Evolutionary conservation across 2,329 filamentous ascomycete species (phyloP), one percentile per base, ranked within the genome.

Genomic region (Thelonectria blattea): DNA sequence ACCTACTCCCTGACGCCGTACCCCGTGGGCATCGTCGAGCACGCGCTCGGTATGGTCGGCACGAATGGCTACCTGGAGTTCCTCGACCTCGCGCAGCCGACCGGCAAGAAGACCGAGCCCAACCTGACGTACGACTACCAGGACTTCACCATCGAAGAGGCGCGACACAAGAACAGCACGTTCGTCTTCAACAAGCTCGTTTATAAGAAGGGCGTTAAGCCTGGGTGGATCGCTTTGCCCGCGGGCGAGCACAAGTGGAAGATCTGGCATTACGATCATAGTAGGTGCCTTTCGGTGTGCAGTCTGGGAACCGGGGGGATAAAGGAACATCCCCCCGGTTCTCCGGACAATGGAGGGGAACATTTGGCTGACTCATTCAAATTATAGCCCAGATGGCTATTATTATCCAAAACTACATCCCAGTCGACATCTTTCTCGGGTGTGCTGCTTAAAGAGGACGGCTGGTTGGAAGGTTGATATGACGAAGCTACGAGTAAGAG

Each of bases 171-270:
- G n/a, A 48, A n/a, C n/a, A n/a, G n/a, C n/a, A n/a, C n/a, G n/a
- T n/a, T n/a, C n/a, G n/a, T n/a, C n/a, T n/a, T n/a, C n/a, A n/a
- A n/a, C n/a, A n/a, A n/a, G n/a, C n/a, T n/a, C n/a, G n/a, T n/a
- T n/a, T n/a, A n/a, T n/a, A n/a, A n/a, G n/a, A n/a, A 51, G 12
- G 18, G 41, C 5, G 32, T 42, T 5, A 30, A 20, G 12, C 64
- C 62, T 14, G 64, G 64, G 45, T 66, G 62, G 62, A 57, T 65
- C 37, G 64, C 64, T 2, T 14, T 24, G 8, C 57, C 64, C 6
- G 14, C 41, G 9, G 56, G 45, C 3, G 20, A 60, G 3, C 22
- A 39, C 10, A 30, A 32, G 17, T 58, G 57, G 61, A 54, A 5
- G 22, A 65, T 65, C 46, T 62, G 60, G 52, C 47, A 61, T 24